Evolutionary conservation across 768 basidiomycete species (phyloP).

Genomic region (Psilocybe cyanescens): DNA sequence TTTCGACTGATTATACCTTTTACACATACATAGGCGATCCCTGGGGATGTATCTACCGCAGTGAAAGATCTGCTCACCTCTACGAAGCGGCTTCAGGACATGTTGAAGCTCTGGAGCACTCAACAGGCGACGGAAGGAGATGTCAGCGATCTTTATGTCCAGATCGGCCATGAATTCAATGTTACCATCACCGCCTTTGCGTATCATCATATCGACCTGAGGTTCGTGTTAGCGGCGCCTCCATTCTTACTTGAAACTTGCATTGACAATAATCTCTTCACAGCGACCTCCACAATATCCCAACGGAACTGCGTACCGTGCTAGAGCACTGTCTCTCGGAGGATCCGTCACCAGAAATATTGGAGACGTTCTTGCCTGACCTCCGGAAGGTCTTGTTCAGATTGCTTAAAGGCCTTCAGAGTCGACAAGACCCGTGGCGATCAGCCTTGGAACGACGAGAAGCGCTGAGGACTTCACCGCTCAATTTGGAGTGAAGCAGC

Average conservation of each 20-base stretch:
- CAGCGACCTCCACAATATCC: slow-evolving; percentile 69
- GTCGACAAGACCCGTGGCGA: slow-evolving; percentile 64
- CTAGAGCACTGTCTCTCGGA: slow-evolving; percentile 73
- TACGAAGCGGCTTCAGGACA: slow-evolving; percentile 82
- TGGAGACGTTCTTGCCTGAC: slow-evolving; percentile 79
- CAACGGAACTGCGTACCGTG: slow-evolving; percentile 62
- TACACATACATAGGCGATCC: slow-evolving; percentile 18
- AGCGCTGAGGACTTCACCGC: background rate
- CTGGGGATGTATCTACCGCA: slow-evolving; percentile 58
- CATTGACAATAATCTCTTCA: background rate
- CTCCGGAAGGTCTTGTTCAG: slow-evolving; percentile 82
- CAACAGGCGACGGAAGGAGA: slow-evolving; percentile 62
- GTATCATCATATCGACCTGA: slow-evolving; percentile 73
- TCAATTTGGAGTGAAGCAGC: background rate
- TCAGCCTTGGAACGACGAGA: slow-evolving; percentile 15
- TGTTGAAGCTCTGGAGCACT: slow-evolving; percentile 70
- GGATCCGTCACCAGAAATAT: slow-evolving; percentile 73
- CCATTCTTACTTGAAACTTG: too few species aligned
- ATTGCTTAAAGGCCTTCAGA: slow-evolving; percentile 82
- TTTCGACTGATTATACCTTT: background rate
- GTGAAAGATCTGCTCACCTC: slow-evolving; percentile 74
- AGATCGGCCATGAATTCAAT: slow-evolving; percentile 90
- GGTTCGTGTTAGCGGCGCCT: slow-evolving; percentile 47
- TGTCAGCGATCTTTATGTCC: slow-evolving; percentile 90
- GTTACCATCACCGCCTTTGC: slow-evolving; percentile 76